Base-by-base conservation (phyloP, 495 filamentous ascomycete genomes). In the Terfezia boudieri region DNA sequence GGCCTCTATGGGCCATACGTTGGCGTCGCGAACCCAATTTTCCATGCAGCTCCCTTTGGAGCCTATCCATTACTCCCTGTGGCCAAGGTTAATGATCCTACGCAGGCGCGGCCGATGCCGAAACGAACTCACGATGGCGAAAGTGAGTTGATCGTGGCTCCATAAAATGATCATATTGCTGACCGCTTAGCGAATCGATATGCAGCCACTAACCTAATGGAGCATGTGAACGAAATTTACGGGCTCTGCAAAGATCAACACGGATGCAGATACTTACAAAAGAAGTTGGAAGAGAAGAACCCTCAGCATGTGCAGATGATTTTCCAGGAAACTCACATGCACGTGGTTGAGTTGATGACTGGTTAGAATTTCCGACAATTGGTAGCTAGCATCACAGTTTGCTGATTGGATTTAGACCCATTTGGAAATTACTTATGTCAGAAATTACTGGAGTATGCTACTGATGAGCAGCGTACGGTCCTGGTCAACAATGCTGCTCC, bases 381-480 rank as follows among this genome's bases (percentile, higher is more conserved):
- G 26, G 26, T 32, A 32, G 26, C 26, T 32, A 32, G 26, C 26
- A 32, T 32, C 26, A 32, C 26, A 4, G 26, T 32, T 32, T 32
- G 26, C 26, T 32, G 2, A 32, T 32, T 32, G 26, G 26, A 17
- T 36, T 49, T 54, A 79, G 89, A 98, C 72, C 90, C 89, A 4
- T 96, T 98, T 63, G 90, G 90, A 56, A 98, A 98, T 68, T 98
- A 98, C 61, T 78, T 98, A 49, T 93, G 86, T 71, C 90, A 98
- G 71, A 96, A 95, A 72, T 70, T 98, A 32, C 76, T 98, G 11
- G 90, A 98, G 67, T 88, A 79, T 67, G 85, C 86, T 63, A 86
- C 79, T 57, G 83, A 95, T 65, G 85, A 94, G 17, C 89, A 98
- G 70, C 86, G 90, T 50, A 95, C 89, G 50, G 80, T 80, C 26